Conservation (phyloP, 345 rosid species). For the Hypericum perforatum region DNA sequence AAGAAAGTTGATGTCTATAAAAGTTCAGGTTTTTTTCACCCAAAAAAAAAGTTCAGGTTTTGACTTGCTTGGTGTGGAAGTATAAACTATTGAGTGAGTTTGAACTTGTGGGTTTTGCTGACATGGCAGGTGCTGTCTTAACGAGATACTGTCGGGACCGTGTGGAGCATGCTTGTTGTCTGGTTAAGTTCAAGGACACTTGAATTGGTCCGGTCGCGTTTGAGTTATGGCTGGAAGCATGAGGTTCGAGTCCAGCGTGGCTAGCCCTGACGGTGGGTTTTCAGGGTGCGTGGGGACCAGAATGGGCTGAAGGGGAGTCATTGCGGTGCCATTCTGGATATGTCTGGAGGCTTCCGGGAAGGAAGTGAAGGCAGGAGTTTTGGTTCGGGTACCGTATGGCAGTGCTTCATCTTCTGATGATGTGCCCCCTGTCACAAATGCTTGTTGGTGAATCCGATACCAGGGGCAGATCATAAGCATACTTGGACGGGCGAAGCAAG, state of each 20-base stretch:
- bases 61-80: too few species aligned
- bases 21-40: too few species aligned
- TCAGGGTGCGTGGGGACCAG: conserved; percentile 26
- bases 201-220: conserved; percentile 7
- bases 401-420: conserved; percentile 20
- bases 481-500: too few species aligned
- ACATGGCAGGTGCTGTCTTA: conserved; percentile 1
- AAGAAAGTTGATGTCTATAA: too few species aligned
- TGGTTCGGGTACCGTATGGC: conserved; percentile 26
- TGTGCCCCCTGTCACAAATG: conserved; percentile 16
- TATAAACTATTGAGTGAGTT: too few species aligned
- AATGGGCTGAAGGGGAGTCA: conserved; percentile 40
- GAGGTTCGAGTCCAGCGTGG: conserved; percentile 34
- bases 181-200: background rate
- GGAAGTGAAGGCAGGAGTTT: conserved; percentile 29
- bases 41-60: too few species aligned
- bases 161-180: background rate
- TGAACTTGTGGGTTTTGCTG: background rate
- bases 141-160: conserved; percentile 5
- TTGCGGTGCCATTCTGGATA: conserved; percentile 27
- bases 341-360: conserved; percentile 47
- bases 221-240: conserved; percentile 35
- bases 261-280: conserved; percentile 32
- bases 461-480: too few species aligned
- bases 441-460: conserved; percentile 14